Evolutionary conservation across 176 grass and related monocot species (phyloP).

Genomic region (Oryza punctata): DNA sequence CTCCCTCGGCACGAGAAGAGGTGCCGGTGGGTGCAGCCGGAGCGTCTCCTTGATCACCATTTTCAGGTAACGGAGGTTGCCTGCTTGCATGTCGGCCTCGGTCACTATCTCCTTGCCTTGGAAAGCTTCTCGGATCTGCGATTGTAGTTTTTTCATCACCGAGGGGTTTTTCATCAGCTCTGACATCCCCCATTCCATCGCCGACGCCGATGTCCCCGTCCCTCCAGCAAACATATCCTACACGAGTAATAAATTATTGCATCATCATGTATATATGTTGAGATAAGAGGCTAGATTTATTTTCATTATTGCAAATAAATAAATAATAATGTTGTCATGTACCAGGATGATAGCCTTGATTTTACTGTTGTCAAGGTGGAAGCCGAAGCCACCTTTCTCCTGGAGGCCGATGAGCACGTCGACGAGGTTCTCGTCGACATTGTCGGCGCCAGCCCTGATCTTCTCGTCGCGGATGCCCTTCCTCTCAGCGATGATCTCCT

Average conservation of each 20-base stretch:
- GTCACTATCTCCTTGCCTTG: not conserved
- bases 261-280: not conserved
- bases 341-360: not conserved
- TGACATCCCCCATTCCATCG: not conserved
- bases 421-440: conserved; percentile 9
- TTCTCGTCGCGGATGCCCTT: not conserved
- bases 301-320: not conserved
- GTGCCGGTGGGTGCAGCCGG: not conserved
- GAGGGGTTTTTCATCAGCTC: not conserved
- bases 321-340: not conserved
- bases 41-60: not conserved
- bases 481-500: not conserved
- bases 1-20: not conserved
- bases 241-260: not conserved
- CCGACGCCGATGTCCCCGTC: not conserved
- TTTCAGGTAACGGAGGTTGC: not conserved
- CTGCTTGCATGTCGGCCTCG: not conserved
- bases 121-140: not conserved
- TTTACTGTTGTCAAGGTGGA: not conserved
- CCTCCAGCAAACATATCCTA: not conserved
- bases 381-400: not conserved
- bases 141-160: conserved; percentile 25
- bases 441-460: not conserved
- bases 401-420: conserved; percentile 22
- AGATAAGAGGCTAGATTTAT: too few species aligned